These are phyloP conservation scores for Cotoneaster glaucophyllus DNA, from an alignment of 306 rosid genomes.

Conservation along the genomic window DNA sequence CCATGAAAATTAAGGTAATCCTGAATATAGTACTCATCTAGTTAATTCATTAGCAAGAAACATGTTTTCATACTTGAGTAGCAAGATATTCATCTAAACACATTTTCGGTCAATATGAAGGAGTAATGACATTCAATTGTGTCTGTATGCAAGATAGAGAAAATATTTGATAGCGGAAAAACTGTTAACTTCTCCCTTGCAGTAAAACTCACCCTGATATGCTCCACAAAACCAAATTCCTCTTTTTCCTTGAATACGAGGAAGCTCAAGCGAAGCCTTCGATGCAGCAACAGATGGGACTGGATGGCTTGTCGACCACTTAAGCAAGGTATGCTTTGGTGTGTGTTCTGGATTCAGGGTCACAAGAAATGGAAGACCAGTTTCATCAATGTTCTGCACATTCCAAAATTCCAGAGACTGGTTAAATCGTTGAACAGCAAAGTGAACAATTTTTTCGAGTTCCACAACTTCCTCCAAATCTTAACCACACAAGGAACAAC, in stretches of 20 bases:
- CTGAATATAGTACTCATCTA: not conserved
- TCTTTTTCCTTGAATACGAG: conserved; percentile 77
- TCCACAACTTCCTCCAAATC: not conserved
- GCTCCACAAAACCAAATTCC: conserved; percentile 92
- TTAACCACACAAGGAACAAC: not conserved
- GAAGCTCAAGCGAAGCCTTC: conserved; percentile 64
- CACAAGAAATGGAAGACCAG: conserved; percentile 58
- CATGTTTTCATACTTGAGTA: too few relatives aligned
- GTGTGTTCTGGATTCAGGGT: conserved; percentile 74
- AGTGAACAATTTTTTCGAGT: not conserved
- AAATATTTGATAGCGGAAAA: not conserved
- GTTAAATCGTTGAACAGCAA: not conserved
- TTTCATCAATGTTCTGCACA: conserved; percentile 67
- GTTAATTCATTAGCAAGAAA: too few relatives aligned
- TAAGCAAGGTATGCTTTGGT: conserved; percentile 60
- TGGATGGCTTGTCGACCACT: conserved; percentile 81
- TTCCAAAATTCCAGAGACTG: conserved; percentile 2
- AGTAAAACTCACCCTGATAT: conserved; percentile 52
- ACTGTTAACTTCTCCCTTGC: too few relatives aligned
- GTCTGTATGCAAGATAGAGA: not conserved
- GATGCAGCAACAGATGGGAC: conserved; percentile 77
- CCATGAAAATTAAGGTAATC: not conserved
- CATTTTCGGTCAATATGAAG: too few relatives aligned
- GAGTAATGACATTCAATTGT: too few relatives aligned
- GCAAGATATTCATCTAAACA: too few relatives aligned